Evolutionary conservation across 2,329 filamentous ascomycete genomes (phyloP).

Genomic region (Cephalotrichum gorgonifer): DNA sequence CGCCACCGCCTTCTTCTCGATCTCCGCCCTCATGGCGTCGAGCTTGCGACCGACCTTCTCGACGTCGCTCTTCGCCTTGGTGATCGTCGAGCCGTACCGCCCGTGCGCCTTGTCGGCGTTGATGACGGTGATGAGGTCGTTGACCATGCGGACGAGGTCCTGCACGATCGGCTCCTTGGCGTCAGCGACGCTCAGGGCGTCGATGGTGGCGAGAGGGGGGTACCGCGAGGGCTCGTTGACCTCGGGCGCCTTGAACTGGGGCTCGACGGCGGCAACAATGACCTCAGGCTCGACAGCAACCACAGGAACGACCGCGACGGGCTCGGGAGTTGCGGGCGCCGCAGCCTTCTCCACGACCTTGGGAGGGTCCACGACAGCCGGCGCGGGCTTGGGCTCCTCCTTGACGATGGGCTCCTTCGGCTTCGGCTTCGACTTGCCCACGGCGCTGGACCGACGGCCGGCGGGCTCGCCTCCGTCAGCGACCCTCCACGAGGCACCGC

Average conservation of each 20-base stretch:
- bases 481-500: slow-evolving; percentile 73
- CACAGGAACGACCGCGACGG: slow-evolving; percentile 17
- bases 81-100: slow-evolving; percentile 68
- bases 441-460: slow-evolving; percentile 53
- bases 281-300: slow-evolving; percentile 10
- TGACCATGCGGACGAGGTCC: slow-evolving; percentile 88
- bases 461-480: slow-evolving; percentile 47
- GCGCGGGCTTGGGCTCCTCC: slow-evolving; percentile 16
- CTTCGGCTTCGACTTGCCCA: slow-evolving; percentile 20
- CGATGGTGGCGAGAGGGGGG: slow-evolving; percentile 59
- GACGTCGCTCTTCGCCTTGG: slow-evolving; percentile 78
- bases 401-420: slow-evolving; percentile 18
- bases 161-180: slow-evolving; percentile 82
- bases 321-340: slow-evolving; percentile 12
- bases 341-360: slow-evolving; percentile 17
- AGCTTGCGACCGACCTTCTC: slow-evolving; percentile 71
- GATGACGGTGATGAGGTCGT: slow-evolving; percentile 88
- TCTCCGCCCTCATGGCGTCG: slow-evolving; percentile 56
- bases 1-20: slow-evolving; percentile 60
- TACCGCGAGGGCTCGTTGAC: slow-evolving; percentile 56
- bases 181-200: slow-evolving; percentile 64
- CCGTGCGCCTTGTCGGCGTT: slow-evolving; percentile 73
- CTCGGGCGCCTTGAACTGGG: slow-evolving; percentile 43
- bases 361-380: slow-evolving; percentile 4
- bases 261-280: slow-evolving; percentile 10